Evolutionary conservation across 305 asterid species (phyloP), one percentile per base, ranked within the genome.

Genomic region (Fraxinus platypoda): DNA sequence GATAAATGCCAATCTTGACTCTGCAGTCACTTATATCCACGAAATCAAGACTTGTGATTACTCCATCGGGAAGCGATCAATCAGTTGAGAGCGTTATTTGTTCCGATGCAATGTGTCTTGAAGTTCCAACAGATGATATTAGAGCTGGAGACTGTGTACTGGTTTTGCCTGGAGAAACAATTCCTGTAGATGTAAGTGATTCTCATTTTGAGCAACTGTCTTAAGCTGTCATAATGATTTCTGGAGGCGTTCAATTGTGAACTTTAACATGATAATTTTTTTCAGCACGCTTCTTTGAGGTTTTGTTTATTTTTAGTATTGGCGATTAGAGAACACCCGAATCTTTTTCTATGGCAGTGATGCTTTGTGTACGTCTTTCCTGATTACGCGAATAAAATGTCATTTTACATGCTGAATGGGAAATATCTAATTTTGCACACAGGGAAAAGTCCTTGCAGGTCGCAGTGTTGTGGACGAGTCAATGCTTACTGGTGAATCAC

Each of bases 381-480:
- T 75, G 64, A 75, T 78, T 80, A 31, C 9, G 78, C 77, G 71
- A 35, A 82, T 57, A 75, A 77, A 41, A 11, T 82, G 34, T 49
- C 74, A 46, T 33, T 80, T 88, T 87, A 81, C 83, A 78, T 83
- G 83, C 80, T 86, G 57, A 83, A 68, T 80, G 78, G 35, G 49
- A 82, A 85, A 59, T 62, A 81, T 79, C 77, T 64, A 84, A 83
- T 78, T 88, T 75, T 84, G 73, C 84, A 59, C 81, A 78, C 93
- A 96, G 99, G 99, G 99, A 64, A 90, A 85, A 88, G 95, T 96
- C 64, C 83, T 90, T 80, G 98, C 98, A 37, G 99, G 98, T 86
- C 91, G 98, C 88, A 94, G 99, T 93, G 99, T 96, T 66, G 99
- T 93, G 88, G 99, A 96, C 59, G 98, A 96, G 85, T 96, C 99